Percentiles rank a stretch among this genome's conserved stretches.
Conservation (phyloP, 768 basidiomycete genomes). For the Dentipellis fragilis region DNA sequence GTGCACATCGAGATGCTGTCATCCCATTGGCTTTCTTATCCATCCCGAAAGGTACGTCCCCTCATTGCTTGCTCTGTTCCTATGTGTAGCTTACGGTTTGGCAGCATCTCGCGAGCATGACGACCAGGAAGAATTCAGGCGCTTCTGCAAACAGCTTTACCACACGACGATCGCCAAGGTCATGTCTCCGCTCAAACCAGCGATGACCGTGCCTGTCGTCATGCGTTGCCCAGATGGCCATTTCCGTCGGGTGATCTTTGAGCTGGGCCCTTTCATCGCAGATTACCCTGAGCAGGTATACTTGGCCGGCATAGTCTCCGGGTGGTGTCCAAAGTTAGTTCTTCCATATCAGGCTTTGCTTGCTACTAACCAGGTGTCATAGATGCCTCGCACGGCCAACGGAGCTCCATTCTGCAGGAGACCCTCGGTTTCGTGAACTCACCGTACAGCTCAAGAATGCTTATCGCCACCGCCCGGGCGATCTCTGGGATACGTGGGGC, state of each 20-base stretch:
- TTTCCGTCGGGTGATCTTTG: constrained; percentile 9
- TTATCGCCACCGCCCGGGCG: too few relatives aligned
- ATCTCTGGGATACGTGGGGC: background rate
- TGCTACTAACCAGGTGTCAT: constrained; percentile 1
- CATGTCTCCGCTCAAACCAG: constrained; percentile 4
- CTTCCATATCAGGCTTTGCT: constrained; percentile 10
- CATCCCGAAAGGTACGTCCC: constrained; percentile 12
- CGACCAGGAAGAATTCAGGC: constrained; percentile 1
- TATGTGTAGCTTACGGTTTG: background rate
- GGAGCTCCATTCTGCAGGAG: background rate
- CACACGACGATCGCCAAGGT: constrained; percentile 9
- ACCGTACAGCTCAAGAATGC: too few relatives aligned
- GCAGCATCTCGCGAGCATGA: background rate
- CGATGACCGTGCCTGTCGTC: constrained; percentile 9
- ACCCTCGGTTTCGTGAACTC: background rate
- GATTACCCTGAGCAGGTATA: constrained; percentile 15
- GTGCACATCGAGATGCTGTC: constrained; percentile 10
- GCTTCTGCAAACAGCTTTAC: constrained; percentile 8
- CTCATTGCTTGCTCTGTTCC: background rate
- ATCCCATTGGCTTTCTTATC: constrained; percentile 10
- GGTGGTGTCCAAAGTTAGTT: constrained; percentile 12
- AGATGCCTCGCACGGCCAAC: background rate
- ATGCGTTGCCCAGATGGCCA: constrained; percentile 10
- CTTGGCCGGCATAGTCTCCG: constrained; percentile 8
- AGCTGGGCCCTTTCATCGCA: constrained; percentile 13